Evolutionary conservation across 106 monocot genomes (phyloP).

Genomic region (Iris macrosiphon): DNA sequence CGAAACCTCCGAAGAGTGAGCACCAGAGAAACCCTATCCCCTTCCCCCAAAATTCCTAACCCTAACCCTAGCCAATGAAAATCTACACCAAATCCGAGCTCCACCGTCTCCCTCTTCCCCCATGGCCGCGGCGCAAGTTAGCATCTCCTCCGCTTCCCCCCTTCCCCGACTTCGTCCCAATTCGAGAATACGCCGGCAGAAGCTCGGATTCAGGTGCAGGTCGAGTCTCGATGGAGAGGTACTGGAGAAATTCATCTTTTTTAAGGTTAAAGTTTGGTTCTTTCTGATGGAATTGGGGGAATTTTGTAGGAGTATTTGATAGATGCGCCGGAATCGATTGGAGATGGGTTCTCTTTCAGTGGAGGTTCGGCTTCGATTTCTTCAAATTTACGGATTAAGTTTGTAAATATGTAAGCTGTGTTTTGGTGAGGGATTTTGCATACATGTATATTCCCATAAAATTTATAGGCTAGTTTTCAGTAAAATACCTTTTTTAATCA

Average conservation of each 20-base stretch:
- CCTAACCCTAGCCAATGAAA: slow-evolving; percentile 25
- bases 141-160: slow-evolving; percentile 12
- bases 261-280: background rate
- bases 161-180: slow-evolving; percentile 11
- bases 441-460: too few species aligned
- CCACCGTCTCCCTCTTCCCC: background rate
- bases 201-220: slow-evolving; percentile 16
- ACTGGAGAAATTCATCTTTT: background rate
- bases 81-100: background rate
- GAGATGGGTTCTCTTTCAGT: slow-evolving; percentile 90
- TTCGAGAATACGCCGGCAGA: slow-evolving; percentile 3
- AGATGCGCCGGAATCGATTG: slow-evolving; percentile 69
- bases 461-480: too few species aligned
- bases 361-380: slow-evolving; percentile 28
- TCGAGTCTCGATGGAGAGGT: slow-evolving; percentile 44
- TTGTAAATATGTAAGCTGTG: too few species aligned
- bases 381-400: too few species aligned
- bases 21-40: slow-evolving; percentile 71
- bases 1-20: slow-evolving; percentile 11
- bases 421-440: too few species aligned
- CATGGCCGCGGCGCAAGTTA: slow-evolving; percentile 35
- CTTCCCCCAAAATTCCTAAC: background rate
- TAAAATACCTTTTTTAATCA: too few species aligned
- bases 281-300: background rate
- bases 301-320: slow-evolving; percentile 70